These are phyloP conservation scores for Usnea hakonensis DNA, from an alignment of 495 filamentous ascomycete genomes.

Conservation along the genomic window DNA sequence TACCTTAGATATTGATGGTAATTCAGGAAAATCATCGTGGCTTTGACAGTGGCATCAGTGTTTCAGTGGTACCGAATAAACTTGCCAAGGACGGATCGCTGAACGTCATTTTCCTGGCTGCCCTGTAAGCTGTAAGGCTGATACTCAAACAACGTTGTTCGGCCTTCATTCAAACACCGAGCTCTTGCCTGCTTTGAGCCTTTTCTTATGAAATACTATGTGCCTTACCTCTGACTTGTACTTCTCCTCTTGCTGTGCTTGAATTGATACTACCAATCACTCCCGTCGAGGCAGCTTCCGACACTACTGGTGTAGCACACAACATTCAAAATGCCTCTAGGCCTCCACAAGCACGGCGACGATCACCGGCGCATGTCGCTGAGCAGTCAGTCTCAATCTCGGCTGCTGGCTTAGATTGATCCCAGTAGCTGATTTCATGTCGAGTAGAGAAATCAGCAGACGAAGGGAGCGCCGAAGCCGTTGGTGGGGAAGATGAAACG, in stretches of 20 bases:
- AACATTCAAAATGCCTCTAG: slow-evolving; percentile 26
- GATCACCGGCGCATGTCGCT: slow-evolving; percentile 33
- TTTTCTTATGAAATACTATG: neutral
- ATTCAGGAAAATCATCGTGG: neutral
- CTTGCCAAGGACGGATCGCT: neutral
- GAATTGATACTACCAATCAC: neutral
- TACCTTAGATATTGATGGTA: neutral
- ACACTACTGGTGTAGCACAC: neutral
- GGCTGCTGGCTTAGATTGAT: neutral
- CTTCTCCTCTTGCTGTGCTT: neutral
- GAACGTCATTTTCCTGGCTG: neutral
- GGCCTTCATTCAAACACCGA: neutral
- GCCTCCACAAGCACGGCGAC: slow-evolving; percentile 23
- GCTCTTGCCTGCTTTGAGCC: neutral
- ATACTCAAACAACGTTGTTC: neutral
- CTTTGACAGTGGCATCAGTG: neutral
- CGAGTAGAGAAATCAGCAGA: slow-evolving; percentile 37
- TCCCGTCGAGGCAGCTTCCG: neutral
- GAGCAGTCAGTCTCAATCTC: slow-evolving; percentile 24
- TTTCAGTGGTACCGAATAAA: too few species aligned
- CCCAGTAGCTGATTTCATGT: neutral
- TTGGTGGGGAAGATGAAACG: slow-evolving; percentile 61
- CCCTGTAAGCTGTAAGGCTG: neutral
- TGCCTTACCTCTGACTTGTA: neutral
- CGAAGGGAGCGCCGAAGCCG: slow-evolving; percentile 35